Conservation (phyloP, 495 filamentous ascomycete species). For the Aspergillus asperescens region DNA sequence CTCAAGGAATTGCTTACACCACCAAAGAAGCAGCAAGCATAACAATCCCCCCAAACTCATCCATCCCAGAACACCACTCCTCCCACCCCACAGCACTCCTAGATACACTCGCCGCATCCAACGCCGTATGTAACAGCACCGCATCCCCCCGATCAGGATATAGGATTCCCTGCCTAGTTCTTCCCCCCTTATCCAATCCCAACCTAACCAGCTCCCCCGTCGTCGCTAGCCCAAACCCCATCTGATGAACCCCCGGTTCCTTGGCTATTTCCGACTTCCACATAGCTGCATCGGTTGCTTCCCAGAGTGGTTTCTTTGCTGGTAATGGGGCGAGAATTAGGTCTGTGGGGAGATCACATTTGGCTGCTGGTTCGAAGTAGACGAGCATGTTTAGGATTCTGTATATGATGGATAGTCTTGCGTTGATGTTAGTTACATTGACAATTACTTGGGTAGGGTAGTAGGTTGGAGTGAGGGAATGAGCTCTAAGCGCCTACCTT, state of each 20-base stretch:
- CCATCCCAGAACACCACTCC: conserved; percentile 45
- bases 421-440: conserved; percentile 18
- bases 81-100: conserved; percentile 31
- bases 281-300: conserved; percentile 31
- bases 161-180: background rate
- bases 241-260: conserved; percentile 16
- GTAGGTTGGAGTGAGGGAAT: conserved; percentile 10
- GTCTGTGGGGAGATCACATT: conserved; percentile 33
- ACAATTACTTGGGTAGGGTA: conserved; percentile 5
- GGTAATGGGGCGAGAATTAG: conserved; percentile 43
- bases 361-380: conserved; percentile 40
- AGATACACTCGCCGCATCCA: conserved; percentile 7
- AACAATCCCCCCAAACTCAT: conserved; percentile 36
- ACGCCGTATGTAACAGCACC: background rate
- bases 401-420: conserved; percentile 37
- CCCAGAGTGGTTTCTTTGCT: conserved; percentile 44
- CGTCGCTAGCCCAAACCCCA: conserved; percentile 31
- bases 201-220: conserved; percentile 34
- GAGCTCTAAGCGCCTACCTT: too few species aligned
- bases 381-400: conserved; percentile 41
- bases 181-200: background rate
- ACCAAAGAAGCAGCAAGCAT: conserved; percentile 42
- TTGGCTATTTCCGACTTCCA: conserved; percentile 33
- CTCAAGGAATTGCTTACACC: too few species aligned
- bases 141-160: background rate